A percentile compares a stretch with the other conserved stretches of the same genome.
Evolutionary conservation across 345 rosid species (phyloP).

Genomic region (Arabis hirsuta): DNA sequence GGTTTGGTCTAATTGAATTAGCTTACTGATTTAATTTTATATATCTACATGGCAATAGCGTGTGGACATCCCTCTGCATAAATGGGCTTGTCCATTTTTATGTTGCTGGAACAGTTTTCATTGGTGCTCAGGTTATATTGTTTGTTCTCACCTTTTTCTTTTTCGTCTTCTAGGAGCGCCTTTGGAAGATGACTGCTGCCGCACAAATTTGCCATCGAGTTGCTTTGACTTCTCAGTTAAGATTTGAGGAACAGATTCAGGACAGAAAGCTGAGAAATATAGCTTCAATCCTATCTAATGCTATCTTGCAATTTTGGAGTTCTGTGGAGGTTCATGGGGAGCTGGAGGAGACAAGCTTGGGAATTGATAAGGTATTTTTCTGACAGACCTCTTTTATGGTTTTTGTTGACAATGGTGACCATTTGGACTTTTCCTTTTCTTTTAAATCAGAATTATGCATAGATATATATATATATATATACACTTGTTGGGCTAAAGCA

Average conservation of each 20-base stretch:
- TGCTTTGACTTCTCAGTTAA: constrained; percentile 66
- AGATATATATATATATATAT: neutral
- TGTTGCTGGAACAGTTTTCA: constrained; percentile 28
- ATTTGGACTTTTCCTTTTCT: constrained; percentile 27
- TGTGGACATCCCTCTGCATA: constrained; percentile 8
- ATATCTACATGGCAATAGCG: constrained; percentile 17
- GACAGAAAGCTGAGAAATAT: constrained; percentile 59
- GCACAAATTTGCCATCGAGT: constrained; percentile 78
- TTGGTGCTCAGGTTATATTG: constrained; percentile 3
- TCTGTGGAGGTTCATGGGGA: constrained; percentile 59
- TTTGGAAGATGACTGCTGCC: constrained; percentile 98
- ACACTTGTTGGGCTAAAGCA: constrained; percentile 1
- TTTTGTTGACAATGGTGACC: constrained; percentile 23
- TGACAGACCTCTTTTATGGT: constrained; percentile 24
- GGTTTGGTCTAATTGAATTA: constrained; percentile 54
- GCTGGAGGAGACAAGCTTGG: constrained; percentile 42
- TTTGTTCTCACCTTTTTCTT: constrained; percentile 14
- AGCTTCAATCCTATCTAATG: constrained; percentile 72
- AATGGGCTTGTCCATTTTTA: constrained; percentile 24
- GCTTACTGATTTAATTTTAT: constrained; percentile 18
- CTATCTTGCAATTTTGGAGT: constrained; percentile 90
- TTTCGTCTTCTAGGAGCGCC: constrained; percentile 71
- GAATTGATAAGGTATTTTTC: constrained; percentile 38
- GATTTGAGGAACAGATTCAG: constrained; percentile 59
- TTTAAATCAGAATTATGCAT: neutral